These are phyloP conservation scores for Aspergillus sp. DNA, from an alignment of 2,329 filamentous ascomycete genomes.

Conservation along the genomic window DNA sequence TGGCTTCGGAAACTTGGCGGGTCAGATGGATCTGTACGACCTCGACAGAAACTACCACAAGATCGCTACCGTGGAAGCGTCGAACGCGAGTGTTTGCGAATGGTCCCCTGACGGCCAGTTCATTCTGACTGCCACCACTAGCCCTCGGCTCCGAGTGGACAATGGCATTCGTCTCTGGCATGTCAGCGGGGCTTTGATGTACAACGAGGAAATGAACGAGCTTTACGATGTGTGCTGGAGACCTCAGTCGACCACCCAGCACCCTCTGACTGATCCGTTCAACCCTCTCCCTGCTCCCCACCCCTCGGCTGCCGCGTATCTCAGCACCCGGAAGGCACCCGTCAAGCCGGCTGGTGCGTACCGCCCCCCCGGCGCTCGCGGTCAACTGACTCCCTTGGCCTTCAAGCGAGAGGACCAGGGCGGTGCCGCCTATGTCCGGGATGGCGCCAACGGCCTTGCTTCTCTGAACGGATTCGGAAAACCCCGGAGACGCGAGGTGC, in stretches of 20 bases:
- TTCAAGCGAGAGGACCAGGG: slow-evolving; percentile 99
- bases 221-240: slow-evolving; percentile 90
- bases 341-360: slow-evolving; percentile 98
- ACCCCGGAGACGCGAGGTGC: slow-evolving; percentile 72
- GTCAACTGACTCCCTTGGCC: slow-evolving; percentile 81
- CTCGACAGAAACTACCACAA: slow-evolving; percentile 91
- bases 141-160: slow-evolving; percentile 89
- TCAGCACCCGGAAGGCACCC: slow-evolving; percentile 86
- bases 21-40: slow-evolving; percentile 97
- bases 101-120: slow-evolving; percentile 97
- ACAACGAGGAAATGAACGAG: slow-evolving; percentile 92
- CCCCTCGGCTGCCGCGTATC: slow-evolving; percentile 75
- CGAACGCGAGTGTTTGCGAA: slow-evolving; percentile 92
- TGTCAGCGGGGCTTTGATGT: slow-evolving; percentile 83
- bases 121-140: slow-evolving; percentile 96
- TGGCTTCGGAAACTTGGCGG: slow-evolving; percentile 94
- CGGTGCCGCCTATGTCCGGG: slow-evolving; percentile 81
- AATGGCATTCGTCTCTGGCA: slow-evolving; percentile 97
- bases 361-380: slow-evolving; percentile 88
- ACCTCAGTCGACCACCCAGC: slow-evolving; percentile 64
- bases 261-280: slow-evolving; percentile 69
- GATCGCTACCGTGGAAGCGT: slow-evolving; percentile 88
- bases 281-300: slow-evolving; percentile 74
- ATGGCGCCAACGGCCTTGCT: slow-evolving; percentile 61
- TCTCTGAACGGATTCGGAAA: slow-evolving; percentile 75